Evolutionary conservation across 768 basidiomycete genomes (phyloP).

Genomic region (Myochromella boudieri): DNA sequence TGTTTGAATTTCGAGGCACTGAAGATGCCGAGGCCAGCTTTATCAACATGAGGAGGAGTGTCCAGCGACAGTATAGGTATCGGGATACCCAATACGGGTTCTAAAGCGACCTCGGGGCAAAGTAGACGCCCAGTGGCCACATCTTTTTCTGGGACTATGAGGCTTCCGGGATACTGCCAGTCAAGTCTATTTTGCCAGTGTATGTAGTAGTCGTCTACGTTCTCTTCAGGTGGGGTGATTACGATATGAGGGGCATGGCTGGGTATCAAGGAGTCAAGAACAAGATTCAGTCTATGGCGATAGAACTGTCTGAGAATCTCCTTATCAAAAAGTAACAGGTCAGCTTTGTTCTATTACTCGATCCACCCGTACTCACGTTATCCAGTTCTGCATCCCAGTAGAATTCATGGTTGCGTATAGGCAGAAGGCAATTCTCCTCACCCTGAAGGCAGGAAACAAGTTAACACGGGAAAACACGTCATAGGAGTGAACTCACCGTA

Average conservation of each 20-base stretch:
- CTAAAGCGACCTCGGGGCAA: neutral
- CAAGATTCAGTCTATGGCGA: conserved; percentile 31
- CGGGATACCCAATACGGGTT: neutral
- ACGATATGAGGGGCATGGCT: conserved; percentile 49
- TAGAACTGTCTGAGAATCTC: conserved; percentile 26
- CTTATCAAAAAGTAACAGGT: conserved; percentile 16
- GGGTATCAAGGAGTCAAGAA: conserved; percentile 43
- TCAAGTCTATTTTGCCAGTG: conserved; percentile 36
- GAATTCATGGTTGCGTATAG: neutral
- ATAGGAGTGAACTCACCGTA: conserved; percentile 4
- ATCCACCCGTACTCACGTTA: conserved; percentile 10
- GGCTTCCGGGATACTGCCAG: conserved; percentile 31
- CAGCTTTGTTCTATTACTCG: neutral
- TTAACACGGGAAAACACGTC: neutral
- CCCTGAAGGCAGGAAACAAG: conserved; percentile 1
- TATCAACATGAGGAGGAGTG: conserved; percentile 4
- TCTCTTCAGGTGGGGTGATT: conserved; percentile 45
- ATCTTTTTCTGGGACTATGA: conserved; percentile 33
- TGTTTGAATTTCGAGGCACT: conserved; percentile 25
- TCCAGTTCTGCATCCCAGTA: conserved; percentile 15
- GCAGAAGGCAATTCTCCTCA: neutral
- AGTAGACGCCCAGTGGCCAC: conserved; percentile 9
- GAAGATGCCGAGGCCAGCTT: neutral
- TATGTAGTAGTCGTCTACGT: conserved; percentile 31
- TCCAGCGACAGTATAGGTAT: neutral